Conservation (phyloP, 139 green algal species). For the Chlorella sp. region DNA sequence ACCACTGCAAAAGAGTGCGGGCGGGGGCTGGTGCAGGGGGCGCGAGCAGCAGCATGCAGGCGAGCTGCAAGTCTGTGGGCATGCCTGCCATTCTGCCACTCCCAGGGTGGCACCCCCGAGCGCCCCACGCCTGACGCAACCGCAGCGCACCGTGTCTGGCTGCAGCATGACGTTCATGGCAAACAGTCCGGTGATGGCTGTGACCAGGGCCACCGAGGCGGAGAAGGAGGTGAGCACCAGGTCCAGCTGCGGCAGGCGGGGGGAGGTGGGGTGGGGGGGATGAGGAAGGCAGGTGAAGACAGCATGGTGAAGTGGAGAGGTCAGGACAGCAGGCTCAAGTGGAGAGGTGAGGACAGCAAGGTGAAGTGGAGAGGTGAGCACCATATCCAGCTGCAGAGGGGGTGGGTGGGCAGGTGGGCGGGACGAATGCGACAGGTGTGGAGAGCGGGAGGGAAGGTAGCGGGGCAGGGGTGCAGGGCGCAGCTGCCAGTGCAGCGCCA, state of each 20-base stretch:
- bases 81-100: background rate
- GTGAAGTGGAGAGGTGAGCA: too few relatives aligned
- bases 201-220: slow-evolving; percentile 74
- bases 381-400: background rate
- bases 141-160: background rate
- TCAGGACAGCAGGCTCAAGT: too few relatives aligned
- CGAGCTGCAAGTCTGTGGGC: too few relatives aligned
- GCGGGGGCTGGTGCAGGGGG: background rate
- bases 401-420: too few relatives aligned
- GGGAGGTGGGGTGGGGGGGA: background rate
- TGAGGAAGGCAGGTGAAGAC: background rate
- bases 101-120: too few relatives aligned
- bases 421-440: too few relatives aligned
- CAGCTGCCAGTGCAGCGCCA: background rate
- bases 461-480: too few relatives aligned
- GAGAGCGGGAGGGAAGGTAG: too few relatives aligned
- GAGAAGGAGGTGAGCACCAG: slow-evolving; percentile 87
- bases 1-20: background rate
- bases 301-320: too few relatives aligned
- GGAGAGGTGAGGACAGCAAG: too few relatives aligned
- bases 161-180: slow-evolving; percentile 89
- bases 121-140: too few relatives aligned
- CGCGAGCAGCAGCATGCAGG: too few relatives aligned
- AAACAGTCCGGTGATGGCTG: slow-evolving; percentile 84
- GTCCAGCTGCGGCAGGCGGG: slow-evolving; percentile 61